Evolutionary conservation across 805 yeast species (phyloP).

Genomic region (Ogataea trehaloabstinens): DNA sequence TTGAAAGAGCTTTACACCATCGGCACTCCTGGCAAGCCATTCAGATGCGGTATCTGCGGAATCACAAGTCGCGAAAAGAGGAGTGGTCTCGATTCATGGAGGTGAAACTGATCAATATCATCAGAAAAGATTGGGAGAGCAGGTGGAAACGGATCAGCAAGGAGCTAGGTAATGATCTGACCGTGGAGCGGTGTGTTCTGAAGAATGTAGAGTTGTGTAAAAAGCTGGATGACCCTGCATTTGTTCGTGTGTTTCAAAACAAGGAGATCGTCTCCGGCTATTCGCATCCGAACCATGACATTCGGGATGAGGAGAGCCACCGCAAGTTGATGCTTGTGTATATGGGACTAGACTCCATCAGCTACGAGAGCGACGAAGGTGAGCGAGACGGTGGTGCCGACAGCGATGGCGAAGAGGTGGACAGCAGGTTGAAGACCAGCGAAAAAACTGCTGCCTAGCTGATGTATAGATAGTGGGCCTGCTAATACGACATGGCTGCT

Average conservation of each 20-base stretch:
- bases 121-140: constrained; percentile 39
- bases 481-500: too few relatives aligned
- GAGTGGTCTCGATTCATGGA: constrained; percentile 37
- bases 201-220: constrained; percentile 33
- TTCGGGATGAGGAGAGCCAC: constrained; percentile 32
- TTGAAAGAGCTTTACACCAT: constrained; percentile 30
- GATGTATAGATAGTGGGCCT: too few relatives aligned
- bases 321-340: constrained; percentile 35
- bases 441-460: neutral
- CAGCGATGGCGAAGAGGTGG: neutral
- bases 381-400: constrained; percentile 6
- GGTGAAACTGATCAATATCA: constrained; percentile 27
- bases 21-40: constrained; percentile 45
- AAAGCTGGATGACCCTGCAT: constrained; percentile 27
- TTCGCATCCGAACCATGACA: constrained; percentile 25
- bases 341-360: constrained; percentile 35
- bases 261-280: constrained; percentile 29
- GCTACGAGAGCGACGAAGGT: constrained; percentile 31
- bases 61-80: constrained; percentile 35
- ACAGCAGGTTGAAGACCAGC: neutral
- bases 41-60: constrained; percentile 44
- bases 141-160: constrained; percentile 38
- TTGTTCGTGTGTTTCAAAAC: constrained; percentile 25
- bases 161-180: constrained; percentile 31
- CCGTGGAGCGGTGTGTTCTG: constrained; percentile 29